Evolutionary conservation across 495 filamentous ascomycete genomes (phyloP), one percentile per base, ranked within the genome.

Genomic region (Evansstolkia leycettana): DNA sequence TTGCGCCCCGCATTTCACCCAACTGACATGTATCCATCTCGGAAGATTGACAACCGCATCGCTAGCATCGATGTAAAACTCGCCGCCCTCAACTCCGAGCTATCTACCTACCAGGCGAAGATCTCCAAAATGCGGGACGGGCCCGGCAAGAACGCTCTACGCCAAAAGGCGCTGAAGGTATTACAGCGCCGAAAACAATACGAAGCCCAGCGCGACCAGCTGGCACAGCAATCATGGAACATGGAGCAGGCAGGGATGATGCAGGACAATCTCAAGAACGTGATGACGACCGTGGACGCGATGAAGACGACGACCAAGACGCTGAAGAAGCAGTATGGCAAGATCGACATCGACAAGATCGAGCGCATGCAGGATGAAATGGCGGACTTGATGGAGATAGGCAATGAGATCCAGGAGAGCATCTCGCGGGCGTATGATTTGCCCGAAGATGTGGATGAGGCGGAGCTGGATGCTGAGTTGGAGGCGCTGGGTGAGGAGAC

Each of bases 181-280:
- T 78, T 96, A 1, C 87, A 94, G 60, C 82, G 86, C n/a, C 82
- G 92, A 19, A 94, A 93, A 52, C 80, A 89, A 61, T 94, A 95
- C 73, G 90, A 98, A 58, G 64, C 69, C 7, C 89, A 98, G 64
- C 81, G 87, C 12, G 89, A 96, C 45, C 87, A 98, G 61, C 78
- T 96, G 36, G 84, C 92, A 58, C 75, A 81, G 46, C 90, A 96
- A 57, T 82, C 81, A 9, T 96, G 90, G 90, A 98, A 96, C 64
- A 95, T 98, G 88, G 88, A 96, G 58, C 90, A 96, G 54, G 90
- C 90, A 5, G 82, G 84, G 56, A 94, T 92, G 71, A 96, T 98
- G 92, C 87, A 90, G 62, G 90, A 96, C 59, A 96, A 98, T 48
- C 76, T 98, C 23, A 92, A 94, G 54, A 95, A 96, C 57, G 88